These are phyloP conservation scores for Lizanozyma gosingica DNA, from an alignment of 1,139 yeast genomes.

Conservation along the genomic window DNA sequence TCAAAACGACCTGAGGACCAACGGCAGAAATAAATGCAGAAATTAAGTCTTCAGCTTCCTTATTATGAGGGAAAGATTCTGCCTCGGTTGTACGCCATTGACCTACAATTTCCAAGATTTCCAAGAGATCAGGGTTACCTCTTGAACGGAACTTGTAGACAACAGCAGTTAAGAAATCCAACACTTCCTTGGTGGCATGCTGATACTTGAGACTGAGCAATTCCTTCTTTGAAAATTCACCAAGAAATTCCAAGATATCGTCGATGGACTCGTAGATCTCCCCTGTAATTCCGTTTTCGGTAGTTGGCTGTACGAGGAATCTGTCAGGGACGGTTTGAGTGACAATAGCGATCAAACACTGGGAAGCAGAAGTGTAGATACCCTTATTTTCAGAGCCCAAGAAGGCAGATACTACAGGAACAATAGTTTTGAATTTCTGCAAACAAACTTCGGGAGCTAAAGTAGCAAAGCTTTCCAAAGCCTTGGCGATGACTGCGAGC, in stretches of 20 bases:
- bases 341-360: constrained; percentile 73
- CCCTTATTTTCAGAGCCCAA: constrained; percentile 60
- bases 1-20: constrained; percentile 80
- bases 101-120: constrained; percentile 66
- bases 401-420: constrained; percentile 50
- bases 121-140: constrained; percentile 63
- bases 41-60: constrained; percentile 73
- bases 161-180: constrained; percentile 59
- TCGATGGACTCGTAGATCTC: constrained; percentile 51
- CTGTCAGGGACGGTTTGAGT: constrained; percentile 58
- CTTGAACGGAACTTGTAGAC: constrained; percentile 59
- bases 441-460: constrained; percentile 54
- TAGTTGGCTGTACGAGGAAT: constrained; percentile 43
- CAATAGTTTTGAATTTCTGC: constrained; percentile 44
- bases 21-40: constrained; percentile 68
- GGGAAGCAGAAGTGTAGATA: constrained; percentile 71
- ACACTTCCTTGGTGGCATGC: constrained; percentile 65
- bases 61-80: constrained; percentile 59
- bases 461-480: constrained; percentile 57
- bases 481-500: constrained; percentile 91
- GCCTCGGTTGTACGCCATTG: constrained; percentile 77
- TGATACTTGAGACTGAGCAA: constrained; percentile 69
- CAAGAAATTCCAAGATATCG: constrained; percentile 37
- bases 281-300: constrained; percentile 24
- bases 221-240: constrained; percentile 45